A percentile compares a stretch with the other conserved stretches of the same genome.
phyloP scores from a whole-genome alignment of 495 filamentous ascomycete genomes.

The Lichina pygmaea region DNA sequence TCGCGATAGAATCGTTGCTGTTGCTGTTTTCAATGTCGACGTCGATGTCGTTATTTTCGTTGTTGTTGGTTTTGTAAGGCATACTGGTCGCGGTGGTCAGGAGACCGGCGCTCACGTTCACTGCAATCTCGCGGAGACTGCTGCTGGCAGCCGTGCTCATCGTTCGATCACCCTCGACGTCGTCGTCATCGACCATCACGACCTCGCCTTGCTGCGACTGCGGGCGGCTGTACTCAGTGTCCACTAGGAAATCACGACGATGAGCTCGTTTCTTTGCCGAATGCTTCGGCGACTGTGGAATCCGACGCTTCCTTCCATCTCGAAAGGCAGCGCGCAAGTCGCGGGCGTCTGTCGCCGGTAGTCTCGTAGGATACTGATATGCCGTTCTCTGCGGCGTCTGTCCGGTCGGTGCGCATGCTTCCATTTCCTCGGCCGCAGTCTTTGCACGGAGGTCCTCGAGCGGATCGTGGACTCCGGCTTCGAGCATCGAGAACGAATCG shows the following conservation, averaged over 20 bases:
- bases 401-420: conserved; percentile 63
- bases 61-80: not conserved
- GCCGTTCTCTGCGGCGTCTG: conserved; percentile 52
- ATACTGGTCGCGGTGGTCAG: conserved; percentile 14
- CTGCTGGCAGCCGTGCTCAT: conserved; percentile 9
- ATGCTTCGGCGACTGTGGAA: too few species aligned
- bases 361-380: conserved; percentile 46
- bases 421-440: conserved; percentile 30
- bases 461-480: conserved; percentile 32
- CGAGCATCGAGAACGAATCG: conserved; percentile 28
- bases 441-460: conserved; percentile 38
- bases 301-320: too few species aligned
- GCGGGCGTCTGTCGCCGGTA: conserved; percentile 54
- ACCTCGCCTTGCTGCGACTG: too few species aligned
- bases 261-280: too few species aligned
- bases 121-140: conserved; percentile 3
- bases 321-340: conserved; percentile 25
- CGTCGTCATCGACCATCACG: too few species aligned
- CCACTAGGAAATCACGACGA: too few species aligned
- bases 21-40: too few species aligned
- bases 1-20: too few species aligned
- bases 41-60: too few species aligned
- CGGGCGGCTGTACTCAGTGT: too few species aligned
- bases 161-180: conserved; percentile 18
- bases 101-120: too few species aligned